phyloP scores from a whole-genome alignment of 2,329 filamentous ascomycete species.

The Colletotrichum orchidophilum region DNA sequence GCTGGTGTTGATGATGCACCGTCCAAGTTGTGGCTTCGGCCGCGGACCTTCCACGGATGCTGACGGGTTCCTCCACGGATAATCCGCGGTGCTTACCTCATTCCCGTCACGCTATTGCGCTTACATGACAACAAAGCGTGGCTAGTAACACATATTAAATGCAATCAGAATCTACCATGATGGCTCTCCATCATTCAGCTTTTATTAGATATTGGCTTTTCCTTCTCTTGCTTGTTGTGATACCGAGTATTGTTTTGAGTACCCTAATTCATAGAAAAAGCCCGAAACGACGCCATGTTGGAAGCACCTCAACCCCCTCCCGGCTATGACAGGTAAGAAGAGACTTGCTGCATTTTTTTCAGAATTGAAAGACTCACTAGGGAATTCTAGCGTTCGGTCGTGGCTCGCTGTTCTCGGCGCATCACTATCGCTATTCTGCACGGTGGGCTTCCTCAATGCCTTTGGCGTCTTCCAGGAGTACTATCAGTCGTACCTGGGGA shows the following conservation, averaged over 20 bases:
- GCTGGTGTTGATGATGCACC: neutral
- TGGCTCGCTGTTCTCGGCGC: conserved; percentile 37
- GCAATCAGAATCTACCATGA: too few relatives aligned
- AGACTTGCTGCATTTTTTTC: too few relatives aligned
- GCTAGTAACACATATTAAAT: neutral
- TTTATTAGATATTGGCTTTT: too few relatives aligned
- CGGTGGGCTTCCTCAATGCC: conserved; percentile 43
- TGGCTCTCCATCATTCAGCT: too few relatives aligned
- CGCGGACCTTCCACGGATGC: neutral
- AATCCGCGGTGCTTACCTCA: conserved; percentile 18
- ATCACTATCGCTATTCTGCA: conserved; percentile 36
- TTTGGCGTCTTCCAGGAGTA: conserved; percentile 59
- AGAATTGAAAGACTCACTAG: neutral
- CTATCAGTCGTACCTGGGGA: conserved; percentile 48
- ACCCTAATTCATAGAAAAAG: neutral
- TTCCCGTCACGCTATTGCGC: neutral
- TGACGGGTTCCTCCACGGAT: neutral
- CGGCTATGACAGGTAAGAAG: conserved; percentile 16
- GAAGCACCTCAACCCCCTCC: neutral
- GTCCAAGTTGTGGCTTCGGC: neutral
- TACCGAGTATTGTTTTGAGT: too few relatives aligned
- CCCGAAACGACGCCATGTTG: neutral
- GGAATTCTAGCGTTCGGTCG: conserved; percentile 14
- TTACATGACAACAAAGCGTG: neutral
- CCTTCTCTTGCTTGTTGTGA: too few relatives aligned